Conservation (phyloP, 2,329 filamentous ascomycete genomes). For the Fusarium pseudoanthophilum region DNA sequence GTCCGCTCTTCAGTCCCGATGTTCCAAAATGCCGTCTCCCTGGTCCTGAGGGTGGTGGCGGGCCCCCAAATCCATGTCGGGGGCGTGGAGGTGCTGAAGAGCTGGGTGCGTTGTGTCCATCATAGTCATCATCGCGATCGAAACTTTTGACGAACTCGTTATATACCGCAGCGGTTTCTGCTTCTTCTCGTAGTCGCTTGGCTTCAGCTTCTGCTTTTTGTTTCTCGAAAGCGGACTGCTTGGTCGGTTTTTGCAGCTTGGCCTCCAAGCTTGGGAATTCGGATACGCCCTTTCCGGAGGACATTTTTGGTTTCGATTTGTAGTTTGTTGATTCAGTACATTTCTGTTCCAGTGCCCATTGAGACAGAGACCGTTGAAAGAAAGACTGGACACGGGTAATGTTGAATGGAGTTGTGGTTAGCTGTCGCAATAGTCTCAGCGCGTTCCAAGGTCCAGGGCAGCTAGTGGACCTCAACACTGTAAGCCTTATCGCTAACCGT, state of each 20-base stretch:
- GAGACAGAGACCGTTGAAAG: neutral
- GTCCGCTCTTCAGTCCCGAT: conserved; percentile 67
- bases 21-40: conserved; percentile 74
- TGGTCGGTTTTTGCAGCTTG: conserved; percentile 82
- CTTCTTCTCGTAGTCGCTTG: conserved; percentile 84
- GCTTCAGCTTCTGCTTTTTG: conserved; percentile 91
- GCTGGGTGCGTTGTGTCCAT: conserved; percentile 14
- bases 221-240: conserved; percentile 88
- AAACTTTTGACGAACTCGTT: conserved; percentile 89
- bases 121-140: conserved; percentile 67
- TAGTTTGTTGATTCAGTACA: conserved; percentile 10
- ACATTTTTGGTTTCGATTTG: conserved; percentile 51
- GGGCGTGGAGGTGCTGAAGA: conserved; percentile 33
- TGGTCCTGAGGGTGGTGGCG: conserved; percentile 37
- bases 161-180: conserved; percentile 87
- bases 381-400: neutral
- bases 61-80: conserved; percentile 45
- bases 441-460: neutral
- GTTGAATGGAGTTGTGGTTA: conserved; percentile 3
- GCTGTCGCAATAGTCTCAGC: conserved; percentile 10
- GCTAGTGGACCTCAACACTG: neutral
- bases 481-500: neutral
- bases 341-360: conserved; percentile 4
- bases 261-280: conserved; percentile 78
- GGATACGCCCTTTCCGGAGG: conserved; percentile 59